A percentile compares a stretch with the other conserved stretches of the same genome.
Evolutionary conservation across 345 rosid species (phyloP).

Genomic region (Firmiana major): DNA sequence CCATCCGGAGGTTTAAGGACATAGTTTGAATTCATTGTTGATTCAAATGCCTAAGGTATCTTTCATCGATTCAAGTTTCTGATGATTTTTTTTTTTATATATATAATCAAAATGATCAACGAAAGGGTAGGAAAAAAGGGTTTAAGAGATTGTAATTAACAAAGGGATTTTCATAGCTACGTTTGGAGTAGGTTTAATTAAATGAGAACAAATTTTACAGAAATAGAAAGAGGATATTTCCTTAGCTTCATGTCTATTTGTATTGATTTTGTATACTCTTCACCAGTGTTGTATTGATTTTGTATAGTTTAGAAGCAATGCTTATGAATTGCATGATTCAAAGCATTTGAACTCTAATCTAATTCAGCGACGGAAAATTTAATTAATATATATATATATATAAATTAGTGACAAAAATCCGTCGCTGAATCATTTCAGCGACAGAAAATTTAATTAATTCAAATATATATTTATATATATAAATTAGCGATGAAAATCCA

Average conservation of each 20-base stretch:
- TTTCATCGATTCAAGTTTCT: neutral
- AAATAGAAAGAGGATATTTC: neutral
- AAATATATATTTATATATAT: too few relatives aligned
- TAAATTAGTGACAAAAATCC: too few relatives aligned
- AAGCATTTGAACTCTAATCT: too few relatives aligned
- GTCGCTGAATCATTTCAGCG: too few relatives aligned
- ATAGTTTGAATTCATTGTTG: constrained; percentile 23
- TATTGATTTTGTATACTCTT: neutral
- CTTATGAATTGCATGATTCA: too few relatives aligned
- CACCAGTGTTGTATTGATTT: too few relatives aligned
- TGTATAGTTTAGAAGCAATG: too few relatives aligned
- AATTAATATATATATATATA: too few relatives aligned
- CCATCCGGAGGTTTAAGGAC: constrained; percentile 40
- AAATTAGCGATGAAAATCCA: too few relatives aligned
- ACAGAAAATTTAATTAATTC: too few relatives aligned
- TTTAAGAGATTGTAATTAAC: neutral
- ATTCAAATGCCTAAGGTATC: constrained; percentile 6
- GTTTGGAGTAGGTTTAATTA: neutral
- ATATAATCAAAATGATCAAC: neutral
- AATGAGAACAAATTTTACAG: neutral
- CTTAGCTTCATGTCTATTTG: neutral
- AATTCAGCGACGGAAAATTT: too few relatives aligned
- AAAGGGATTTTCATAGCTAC: neutral
- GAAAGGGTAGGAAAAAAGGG: neutral
- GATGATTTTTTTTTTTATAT: neutral